Evolutionary conservation across 371 early-diverging fungal genomes (phyloP).

Genomic region (Apophysomyces ossiformis): DNA sequence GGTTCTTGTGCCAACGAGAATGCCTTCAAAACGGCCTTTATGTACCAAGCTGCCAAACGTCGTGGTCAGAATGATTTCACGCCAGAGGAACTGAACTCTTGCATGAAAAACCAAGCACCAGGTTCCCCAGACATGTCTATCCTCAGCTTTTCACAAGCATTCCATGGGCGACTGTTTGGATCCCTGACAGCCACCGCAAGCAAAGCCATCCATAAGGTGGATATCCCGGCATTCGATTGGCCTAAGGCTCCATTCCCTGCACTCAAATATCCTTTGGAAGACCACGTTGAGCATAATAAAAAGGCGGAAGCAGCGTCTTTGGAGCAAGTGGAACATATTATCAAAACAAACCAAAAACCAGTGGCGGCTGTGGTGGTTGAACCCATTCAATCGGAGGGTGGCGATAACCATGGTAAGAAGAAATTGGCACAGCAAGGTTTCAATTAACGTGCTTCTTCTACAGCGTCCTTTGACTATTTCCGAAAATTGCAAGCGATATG

Average conservation of each 20-base stretch:
- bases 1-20: slow-evolving; percentile 81
- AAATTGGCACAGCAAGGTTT: neutral
- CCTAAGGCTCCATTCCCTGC: slow-evolving; percentile 67
- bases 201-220: slow-evolving; percentile 75
- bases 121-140: slow-evolving; percentile 74
- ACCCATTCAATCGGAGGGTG: slow-evolving; percentile 88
- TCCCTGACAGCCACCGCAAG: slow-evolving; percentile 73
- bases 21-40: slow-evolving; percentile 82
- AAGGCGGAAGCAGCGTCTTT: slow-evolving; percentile 63
- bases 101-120: slow-evolving; percentile 74
- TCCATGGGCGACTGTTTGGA: slow-evolving; percentile 80
- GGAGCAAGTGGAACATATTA: slow-evolving; percentile 51
- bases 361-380: slow-evolving; percentile 82
- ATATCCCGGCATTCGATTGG: slow-evolving; percentile 78
- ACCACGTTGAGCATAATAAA: slow-evolving; percentile 57
- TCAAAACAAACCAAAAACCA: slow-evolving; percentile 54
- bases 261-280: slow-evolving; percentile 65
- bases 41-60: slow-evolving; percentile 64
- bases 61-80: slow-evolving; percentile 58
- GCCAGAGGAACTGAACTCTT: slow-evolving; percentile 54
- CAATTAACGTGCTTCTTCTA: slow-evolving; percentile 4
- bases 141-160: slow-evolving; percentile 69
- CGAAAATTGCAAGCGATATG: slow-evolving; percentile 69
- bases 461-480: slow-evolving; percentile 73
- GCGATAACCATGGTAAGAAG: slow-evolving; percentile 66